Conservation (phyloP, 768 basidiomycete genomes). For the Mycena filopes region DNA sequence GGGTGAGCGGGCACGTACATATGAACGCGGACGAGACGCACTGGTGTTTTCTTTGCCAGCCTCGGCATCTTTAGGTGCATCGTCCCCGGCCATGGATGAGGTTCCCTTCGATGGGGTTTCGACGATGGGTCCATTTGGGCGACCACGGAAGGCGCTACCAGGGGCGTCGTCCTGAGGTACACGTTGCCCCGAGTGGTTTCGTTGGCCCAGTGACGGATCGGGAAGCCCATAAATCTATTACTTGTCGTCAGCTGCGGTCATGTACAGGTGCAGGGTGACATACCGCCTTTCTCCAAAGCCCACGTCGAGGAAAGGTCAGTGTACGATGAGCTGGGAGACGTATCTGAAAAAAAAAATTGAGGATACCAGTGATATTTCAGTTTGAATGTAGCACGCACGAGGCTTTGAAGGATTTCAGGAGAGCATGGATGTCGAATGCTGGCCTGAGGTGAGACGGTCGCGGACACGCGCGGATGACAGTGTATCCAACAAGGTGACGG, state of each 20-base stretch:
- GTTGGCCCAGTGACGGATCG: conserved; percentile 46
- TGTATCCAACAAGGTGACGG: too few species aligned
- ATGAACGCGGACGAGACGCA: conserved; percentile 38
- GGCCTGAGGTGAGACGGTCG: too few species aligned
- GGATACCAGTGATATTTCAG: background rate
- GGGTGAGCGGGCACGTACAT: background rate
- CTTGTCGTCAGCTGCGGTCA: background rate
- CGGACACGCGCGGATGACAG: background rate
- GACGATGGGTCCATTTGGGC: conserved; percentile 4
- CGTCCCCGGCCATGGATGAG: background rate
- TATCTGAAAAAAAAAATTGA: conserved; percentile 44
- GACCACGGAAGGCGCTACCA: conserved; percentile 41
- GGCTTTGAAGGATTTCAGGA: conserved; percentile 36
- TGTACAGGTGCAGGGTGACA: conserved; percentile 8
- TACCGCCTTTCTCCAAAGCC: conserved; percentile 72
- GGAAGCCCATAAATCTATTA: conserved; percentile 71
- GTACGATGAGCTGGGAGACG: conserved; percentile 58
- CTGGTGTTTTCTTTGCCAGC: conserved; percentile 42
- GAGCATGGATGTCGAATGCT: too few species aligned
- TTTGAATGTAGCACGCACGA: conserved; percentile 46
- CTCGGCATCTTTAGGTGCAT: conserved; percentile 23
- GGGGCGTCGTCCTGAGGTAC: conserved; percentile 60
- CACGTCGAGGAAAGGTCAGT: conserved; percentile 69
- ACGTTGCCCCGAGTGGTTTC: conserved; percentile 54
- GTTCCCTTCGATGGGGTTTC: conserved; percentile 23